A percentile compares a stretch with the other conserved stretches of the same genome.
Evolutionary conservation across 352 stramenopile species (phyloP).

Genomic region (Lagenidium giganteum): DNA sequence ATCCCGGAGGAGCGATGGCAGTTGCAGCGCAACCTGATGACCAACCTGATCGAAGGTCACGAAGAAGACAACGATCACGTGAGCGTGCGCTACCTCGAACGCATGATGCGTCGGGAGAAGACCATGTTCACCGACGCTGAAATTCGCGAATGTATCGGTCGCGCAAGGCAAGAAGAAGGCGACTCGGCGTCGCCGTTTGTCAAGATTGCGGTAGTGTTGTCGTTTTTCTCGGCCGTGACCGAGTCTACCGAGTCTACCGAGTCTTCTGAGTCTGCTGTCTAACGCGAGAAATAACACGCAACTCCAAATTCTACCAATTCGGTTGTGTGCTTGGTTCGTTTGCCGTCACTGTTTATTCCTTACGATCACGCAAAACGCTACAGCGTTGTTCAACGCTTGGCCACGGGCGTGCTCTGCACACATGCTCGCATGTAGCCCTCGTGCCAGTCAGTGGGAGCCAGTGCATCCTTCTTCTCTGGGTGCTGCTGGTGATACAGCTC

Average conservation of each 20-base stretch:
- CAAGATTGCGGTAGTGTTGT: conserved; percentile 28
- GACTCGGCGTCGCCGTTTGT: conserved; percentile 31
- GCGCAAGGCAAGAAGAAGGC: conserved; percentile 21
- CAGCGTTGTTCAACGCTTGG: too few species aligned
- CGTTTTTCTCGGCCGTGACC: conserved; percentile 29
- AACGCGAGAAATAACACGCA: too few species aligned
- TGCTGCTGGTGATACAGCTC: conserved; percentile 48
- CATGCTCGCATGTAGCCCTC: too few species aligned
- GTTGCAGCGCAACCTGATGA: conserved; percentile 54
- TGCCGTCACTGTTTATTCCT: too few species aligned
- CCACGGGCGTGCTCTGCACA: too few species aligned
- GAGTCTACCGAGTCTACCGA: conserved; percentile 11
- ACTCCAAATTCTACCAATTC: too few species aligned
- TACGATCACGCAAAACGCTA: too few species aligned
- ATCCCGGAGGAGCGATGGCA: conserved; percentile 40
- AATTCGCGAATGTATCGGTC: conserved; percentile 40
- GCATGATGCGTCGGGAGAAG: conserved; percentile 43
- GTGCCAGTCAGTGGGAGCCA: conserved; percentile 23
- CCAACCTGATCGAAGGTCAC: conserved; percentile 43
- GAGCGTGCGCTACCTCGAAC: conserved; percentile 47
- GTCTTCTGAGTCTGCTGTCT: too few species aligned
- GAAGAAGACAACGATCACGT: conserved; percentile 51
- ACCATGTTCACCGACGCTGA: conserved; percentile 49
- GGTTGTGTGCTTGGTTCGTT: too few species aligned
- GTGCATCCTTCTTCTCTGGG: conserved; percentile 39